These are phyloP conservation scores for Pythium vanterpoolii DNA, from an alignment of 352 stramenopile species.

Conservation along the genomic window DNA sequence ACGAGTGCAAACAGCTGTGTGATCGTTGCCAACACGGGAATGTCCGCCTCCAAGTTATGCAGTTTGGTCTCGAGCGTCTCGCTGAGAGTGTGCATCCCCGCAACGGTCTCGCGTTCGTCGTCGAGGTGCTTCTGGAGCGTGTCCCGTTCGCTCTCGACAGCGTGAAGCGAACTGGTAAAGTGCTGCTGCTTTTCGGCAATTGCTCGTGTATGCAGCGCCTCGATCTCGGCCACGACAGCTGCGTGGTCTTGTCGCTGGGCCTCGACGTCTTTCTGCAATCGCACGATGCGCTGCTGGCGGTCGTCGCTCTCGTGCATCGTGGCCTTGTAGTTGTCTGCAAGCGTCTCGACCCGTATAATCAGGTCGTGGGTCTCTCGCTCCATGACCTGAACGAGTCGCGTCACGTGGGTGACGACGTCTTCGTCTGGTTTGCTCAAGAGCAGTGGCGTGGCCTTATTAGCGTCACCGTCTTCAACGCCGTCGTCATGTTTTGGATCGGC, in stretches of 20 bases:
- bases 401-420: neutral
- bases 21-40: conserved; percentile 43
- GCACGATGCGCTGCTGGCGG: conserved; percentile 12
- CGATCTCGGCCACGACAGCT: conserved; percentile 35
- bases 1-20: conserved; percentile 60
- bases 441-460: neutral
- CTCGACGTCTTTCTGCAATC: conserved; percentile 32
- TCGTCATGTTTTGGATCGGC: neutral
- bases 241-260: conserved; percentile 36
- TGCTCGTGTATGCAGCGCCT: conserved; percentile 36
- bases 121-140: conserved; percentile 28
- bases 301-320: conserved; percentile 23
- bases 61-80: conserved; percentile 31
- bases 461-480: neutral
- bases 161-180: conserved; percentile 26
- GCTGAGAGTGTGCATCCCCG: conserved; percentile 17
- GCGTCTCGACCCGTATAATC: neutral
- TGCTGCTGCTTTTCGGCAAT: conserved; percentile 37
- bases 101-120: conserved; percentile 19
- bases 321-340: conserved; percentile 22
- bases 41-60: conserved; percentile 34
- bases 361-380: conserved; percentile 14
- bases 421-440: neutral
- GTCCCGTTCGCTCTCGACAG: conserved; percentile 41
- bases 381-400: neutral